Conservation (phyloP, 2,329 filamentous ascomycete species). For the Aspergillus oerlinghausenensis region DNA sequence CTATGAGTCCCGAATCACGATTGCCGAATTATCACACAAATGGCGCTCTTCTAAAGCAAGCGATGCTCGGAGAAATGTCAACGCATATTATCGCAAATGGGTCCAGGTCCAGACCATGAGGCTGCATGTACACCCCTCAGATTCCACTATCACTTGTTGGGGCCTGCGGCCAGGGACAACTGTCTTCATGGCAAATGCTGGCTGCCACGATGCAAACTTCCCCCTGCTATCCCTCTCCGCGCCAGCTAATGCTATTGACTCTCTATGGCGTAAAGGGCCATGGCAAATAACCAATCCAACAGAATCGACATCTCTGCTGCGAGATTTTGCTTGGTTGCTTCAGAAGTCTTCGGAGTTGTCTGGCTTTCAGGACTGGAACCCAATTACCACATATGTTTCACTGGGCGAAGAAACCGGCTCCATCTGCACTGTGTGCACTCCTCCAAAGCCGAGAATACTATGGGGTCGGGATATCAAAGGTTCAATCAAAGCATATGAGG, state of each 20-base stretch:
- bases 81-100: constrained; percentile 30
- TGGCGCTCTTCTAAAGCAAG: constrained; percentile 40
- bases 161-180: constrained; percentile 14
- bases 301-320: constrained; percentile 22
- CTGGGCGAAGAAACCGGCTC: not conserved
- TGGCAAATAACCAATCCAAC: constrained; percentile 27
- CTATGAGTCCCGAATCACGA: constrained; percentile 42
- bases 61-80: constrained; percentile 14
- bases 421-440: constrained; percentile 28
- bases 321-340: constrained; percentile 29
- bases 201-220: constrained; percentile 30
- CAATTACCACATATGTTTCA: constrained; percentile 5
- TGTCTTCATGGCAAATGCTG: constrained; percentile 11
- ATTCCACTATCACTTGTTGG: constrained; percentile 16
- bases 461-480: constrained; percentile 29
- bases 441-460: constrained; percentile 27
- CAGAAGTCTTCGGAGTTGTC: constrained; percentile 22
- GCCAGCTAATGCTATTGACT: constrained; percentile 14
- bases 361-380: constrained; percentile 27
- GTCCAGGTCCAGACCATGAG: constrained; percentile 14
- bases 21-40: constrained; percentile 44
- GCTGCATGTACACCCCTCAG: constrained; percentile 16
- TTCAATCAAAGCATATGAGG: constrained; percentile 45
- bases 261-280: constrained; percentile 8
- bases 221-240: constrained; percentile 27